Conservation (phyloP, 2,329 filamentous ascomycete genomes). For the Colletotrichum abscissum region DNA sequence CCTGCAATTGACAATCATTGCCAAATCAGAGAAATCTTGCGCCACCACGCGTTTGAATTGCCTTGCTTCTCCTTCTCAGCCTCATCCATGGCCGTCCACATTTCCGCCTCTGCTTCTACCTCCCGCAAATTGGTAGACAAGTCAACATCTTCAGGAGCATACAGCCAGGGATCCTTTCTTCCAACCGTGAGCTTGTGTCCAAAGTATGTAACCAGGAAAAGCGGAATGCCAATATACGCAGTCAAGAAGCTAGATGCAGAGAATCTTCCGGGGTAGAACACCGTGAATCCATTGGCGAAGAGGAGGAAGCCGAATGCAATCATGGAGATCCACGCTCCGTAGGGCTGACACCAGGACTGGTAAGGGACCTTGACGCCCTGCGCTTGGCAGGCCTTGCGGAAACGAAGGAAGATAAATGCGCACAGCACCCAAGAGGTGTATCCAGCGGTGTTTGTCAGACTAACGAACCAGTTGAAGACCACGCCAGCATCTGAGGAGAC, state of each 20-base stretch:
- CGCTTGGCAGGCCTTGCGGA: slow-evolving; percentile 59
- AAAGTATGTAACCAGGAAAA: not conserved
- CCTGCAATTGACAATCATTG: not conserved
- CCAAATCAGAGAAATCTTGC: slow-evolving; percentile 1
- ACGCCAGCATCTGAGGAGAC: slow-evolving; percentile 67
- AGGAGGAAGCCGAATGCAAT: slow-evolving; percentile 7
- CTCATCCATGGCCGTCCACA: not conserved
- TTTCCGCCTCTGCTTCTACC: slow-evolving; percentile 4
- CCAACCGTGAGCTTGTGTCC: slow-evolving; percentile 43
- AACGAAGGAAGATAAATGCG: slow-evolving; percentile 67
- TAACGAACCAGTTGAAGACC: slow-evolving; percentile 72
- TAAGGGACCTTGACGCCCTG: slow-evolving; percentile 51
- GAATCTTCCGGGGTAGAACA: slow-evolving; percentile 71
- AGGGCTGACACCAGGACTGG: slow-evolving; percentile 15
- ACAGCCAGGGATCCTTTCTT: slow-evolving; percentile 1
- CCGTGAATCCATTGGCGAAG: slow-evolving; percentile 68
- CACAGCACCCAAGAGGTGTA: slow-evolving; percentile 66
- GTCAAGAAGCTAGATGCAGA: slow-evolving; percentile 44
- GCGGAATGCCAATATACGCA: not conserved
- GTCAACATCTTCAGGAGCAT: slow-evolving; percentile 2
- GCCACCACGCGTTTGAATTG: not conserved
- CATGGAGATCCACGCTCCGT: slow-evolving; percentile 13
- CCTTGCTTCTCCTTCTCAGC: not conserved
- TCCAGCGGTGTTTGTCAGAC: slow-evolving; percentile 62
- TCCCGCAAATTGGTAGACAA: slow-evolving; percentile 1